Conservation (phyloP, 306 rosid genomes). For the Trichosanthes cucumerina region DNA sequence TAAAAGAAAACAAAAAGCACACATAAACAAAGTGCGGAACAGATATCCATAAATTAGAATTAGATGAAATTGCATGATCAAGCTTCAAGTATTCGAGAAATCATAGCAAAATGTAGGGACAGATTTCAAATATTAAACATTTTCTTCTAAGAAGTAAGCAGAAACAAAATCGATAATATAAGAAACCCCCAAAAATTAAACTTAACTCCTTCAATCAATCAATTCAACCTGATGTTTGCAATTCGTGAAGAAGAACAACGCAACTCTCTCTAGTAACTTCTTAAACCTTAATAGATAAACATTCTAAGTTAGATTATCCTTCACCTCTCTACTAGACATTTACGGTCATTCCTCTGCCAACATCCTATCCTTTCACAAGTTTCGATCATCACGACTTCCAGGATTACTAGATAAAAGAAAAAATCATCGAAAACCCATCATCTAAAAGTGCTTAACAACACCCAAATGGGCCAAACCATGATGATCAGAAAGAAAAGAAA, state of each 20-base stretch:
- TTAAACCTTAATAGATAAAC: background rate
- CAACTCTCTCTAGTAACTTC: background rate
- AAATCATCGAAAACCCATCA: background rate
- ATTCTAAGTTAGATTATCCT: background rate
- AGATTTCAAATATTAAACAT: background rate
- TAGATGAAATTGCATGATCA: background rate
- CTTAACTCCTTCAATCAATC: background rate
- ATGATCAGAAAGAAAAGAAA: background rate
- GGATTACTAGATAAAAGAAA: background rate
- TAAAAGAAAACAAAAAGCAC: background rate
- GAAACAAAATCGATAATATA: background rate
- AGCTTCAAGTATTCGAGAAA: background rate
- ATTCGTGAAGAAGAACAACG: background rate
- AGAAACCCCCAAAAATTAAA: background rate
- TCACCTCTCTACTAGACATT: background rate
- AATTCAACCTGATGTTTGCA: background rate
- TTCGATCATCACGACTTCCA: background rate
- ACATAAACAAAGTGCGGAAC: background rate
- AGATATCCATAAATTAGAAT: background rate
- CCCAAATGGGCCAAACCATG: background rate
- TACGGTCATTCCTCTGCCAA: too few relatives aligned
- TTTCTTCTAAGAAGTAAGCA: background rate
- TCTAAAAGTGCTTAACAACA: background rate
- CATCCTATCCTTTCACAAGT: background rate
- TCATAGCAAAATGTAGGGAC: background rate